A percentile compares a stretch with the other conserved stretches of the same genome.
phyloP scores from a whole-genome alignment of 2,329 filamentous ascomycete genomes.

The Dissoconium aciculare region DNA sequence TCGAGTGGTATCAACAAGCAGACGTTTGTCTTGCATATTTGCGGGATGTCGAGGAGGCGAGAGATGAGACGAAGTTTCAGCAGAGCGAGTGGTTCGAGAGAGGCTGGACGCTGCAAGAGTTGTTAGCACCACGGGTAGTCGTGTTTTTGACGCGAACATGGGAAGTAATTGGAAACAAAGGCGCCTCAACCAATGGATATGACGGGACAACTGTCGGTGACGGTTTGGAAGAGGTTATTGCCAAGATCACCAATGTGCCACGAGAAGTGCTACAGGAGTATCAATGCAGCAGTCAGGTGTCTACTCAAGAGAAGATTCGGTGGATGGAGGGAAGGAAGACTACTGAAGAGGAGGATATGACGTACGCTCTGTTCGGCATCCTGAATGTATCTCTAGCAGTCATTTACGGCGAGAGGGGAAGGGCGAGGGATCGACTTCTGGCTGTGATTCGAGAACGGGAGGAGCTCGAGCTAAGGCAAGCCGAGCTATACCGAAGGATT shows the following conservation, averaged over 20 bases:
- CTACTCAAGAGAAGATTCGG: conserved; percentile 3
- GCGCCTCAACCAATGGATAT: conserved; percentile 1
- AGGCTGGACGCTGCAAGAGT: conserved; percentile 16
- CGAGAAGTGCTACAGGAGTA: conserved; percentile 4
- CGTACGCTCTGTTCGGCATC: conserved; percentile 5
- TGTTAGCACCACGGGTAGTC: conserved; percentile 11
- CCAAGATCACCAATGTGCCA: conserved; percentile 1
- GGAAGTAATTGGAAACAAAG: conserved; percentile 15
- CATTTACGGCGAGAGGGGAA: conserved; percentile 4
- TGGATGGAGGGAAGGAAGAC: conserved; percentile 7
- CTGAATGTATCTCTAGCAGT: conserved; percentile 4
- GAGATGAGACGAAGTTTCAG: conserved; percentile 1
- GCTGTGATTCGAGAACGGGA: not conserved
- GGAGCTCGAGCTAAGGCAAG: not conserved
- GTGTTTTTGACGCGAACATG: conserved; percentile 11
- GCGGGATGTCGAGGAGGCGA: conserved; percentile 6
- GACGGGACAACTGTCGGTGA: not conserved
- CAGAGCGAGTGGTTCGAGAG: conserved; percentile 8
- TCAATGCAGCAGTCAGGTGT: conserved; percentile 1
- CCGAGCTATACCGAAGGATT: conserved; percentile 3
- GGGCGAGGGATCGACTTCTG: conserved; percentile 3
- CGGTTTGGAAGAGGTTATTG: conserved; percentile 1
- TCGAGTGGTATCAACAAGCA: conserved; percentile 9
- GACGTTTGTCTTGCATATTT: conserved; percentile 10
- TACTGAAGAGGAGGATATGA: conserved; percentile 4